Evolutionary conservation across 345 rosid species (phyloP).

Genomic region (Salix caprea): DNA sequence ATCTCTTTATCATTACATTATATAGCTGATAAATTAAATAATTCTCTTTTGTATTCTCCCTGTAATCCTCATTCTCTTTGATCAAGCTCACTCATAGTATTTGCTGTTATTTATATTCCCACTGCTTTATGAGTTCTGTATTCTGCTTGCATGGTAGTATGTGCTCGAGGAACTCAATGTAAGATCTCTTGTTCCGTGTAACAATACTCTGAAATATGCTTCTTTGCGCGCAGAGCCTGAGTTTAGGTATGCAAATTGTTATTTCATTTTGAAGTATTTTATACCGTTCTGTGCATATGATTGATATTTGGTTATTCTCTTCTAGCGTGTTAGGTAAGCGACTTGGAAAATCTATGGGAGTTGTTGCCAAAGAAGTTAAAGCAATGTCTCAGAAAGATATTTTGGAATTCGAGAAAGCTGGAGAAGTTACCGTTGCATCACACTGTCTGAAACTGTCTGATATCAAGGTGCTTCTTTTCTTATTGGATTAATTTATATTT

Average conservation of each 20-base stretch:
- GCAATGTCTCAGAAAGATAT: slow-evolving; percentile 79
- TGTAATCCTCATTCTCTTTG: neutral
- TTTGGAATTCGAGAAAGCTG: slow-evolving; percentile 66
- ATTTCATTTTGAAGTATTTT: neutral
- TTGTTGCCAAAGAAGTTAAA: slow-evolving; percentile 77
- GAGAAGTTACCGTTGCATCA: slow-evolving; percentile 68
- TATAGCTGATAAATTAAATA: neutral
- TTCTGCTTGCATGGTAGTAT: slow-evolving; percentile 52
- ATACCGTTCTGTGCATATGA: slow-evolving; percentile 8
- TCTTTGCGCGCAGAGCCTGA: slow-evolving; percentile 93
- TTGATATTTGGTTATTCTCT: slow-evolving; percentile 20
- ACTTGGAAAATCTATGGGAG: slow-evolving; percentile 91
- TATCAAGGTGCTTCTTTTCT: slow-evolving; percentile 57
- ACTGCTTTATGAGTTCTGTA: neutral
- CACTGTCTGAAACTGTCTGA: slow-evolving; percentile 65
- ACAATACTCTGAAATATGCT: slow-evolving; percentile 81
- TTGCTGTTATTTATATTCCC: neutral
- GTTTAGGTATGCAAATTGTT: slow-evolving; percentile 58
- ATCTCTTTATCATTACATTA: neutral
- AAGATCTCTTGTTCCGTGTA: slow-evolving; percentile 68
- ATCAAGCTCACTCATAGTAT: neutral
- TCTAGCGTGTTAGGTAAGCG: slow-evolving; percentile 78
- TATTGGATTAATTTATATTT: neutral
- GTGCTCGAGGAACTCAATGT: slow-evolving; percentile 91
- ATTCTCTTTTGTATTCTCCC: neutral